Conservation (phyloP, 2,329 filamentous ascomycete genomes). For the Penicillium sp. region DNA sequence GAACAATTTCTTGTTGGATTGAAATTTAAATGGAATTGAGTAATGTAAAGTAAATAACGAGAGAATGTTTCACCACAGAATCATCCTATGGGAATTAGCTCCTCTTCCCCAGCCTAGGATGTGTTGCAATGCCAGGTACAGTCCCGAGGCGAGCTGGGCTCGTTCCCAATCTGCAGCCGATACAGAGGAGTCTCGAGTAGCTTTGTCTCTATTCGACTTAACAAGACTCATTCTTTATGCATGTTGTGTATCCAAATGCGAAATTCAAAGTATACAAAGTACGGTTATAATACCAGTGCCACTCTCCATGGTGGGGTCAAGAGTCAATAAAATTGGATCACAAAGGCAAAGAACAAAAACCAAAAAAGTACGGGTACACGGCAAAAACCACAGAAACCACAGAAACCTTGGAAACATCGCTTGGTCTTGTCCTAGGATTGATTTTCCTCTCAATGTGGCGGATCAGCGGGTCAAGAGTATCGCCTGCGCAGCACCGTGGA, state of each 20-base stretch:
- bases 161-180: constrained; percentile 10
- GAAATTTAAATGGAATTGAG: neutral
- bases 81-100: constrained; percentile 8
- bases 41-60: neutral
- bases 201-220: neutral
- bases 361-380: neutral
- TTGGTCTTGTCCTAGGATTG: neutral
- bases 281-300: neutral
- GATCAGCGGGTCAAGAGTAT: neutral
- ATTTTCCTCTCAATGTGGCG: neutral
- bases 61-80: constrained; percentile 1
- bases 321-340: neutral
- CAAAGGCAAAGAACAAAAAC: neutral
- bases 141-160: constrained; percentile 16
- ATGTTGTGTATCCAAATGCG: neutral
- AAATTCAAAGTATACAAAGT: neutral
- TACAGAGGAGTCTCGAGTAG: neutral
- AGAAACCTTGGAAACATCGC: neutral
- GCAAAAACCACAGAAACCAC: neutral
- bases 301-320: neutral
- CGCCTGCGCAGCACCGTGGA: constrained; percentile 5
- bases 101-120: neutral
- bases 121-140: constrained; percentile 21
- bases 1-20: too few species aligned
- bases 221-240: neutral